Base-by-base conservation (phyloP, 2,329 filamentous ascomycete species). In the Xylariaceae sp. region DNA sequence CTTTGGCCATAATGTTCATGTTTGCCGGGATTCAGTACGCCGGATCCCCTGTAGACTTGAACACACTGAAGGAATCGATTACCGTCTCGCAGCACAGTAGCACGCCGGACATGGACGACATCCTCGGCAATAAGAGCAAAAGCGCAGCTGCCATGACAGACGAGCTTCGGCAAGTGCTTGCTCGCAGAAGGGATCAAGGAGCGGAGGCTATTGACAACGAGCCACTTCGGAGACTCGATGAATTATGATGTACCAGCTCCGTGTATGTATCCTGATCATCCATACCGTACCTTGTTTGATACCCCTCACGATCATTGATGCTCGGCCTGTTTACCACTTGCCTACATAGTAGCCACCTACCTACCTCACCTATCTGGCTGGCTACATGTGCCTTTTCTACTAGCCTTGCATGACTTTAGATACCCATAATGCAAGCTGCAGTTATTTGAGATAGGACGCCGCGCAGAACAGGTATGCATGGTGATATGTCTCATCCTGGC, bases 1-100 rank as follows among this genome's bases (percentile, higher is more conserved):
- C 71, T 5, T 71, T 85, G 33, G 57, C 80, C 2, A 51, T 81
- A 15, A 52, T 77, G 3, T 65, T 80, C 7, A 57, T 80, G 19
- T 65, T 75, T 32, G 54, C 70, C 6, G 63, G 66, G 6, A 64
- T 63, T 5, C 66, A 69, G 51, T 70, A 71, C 46, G 59, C 54
- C 7, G 50, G 59, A 31, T 57, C 60, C 32, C 47, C 56, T 11
- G 53, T 51, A 33, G 52, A 57, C 42, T 40, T 51, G 19, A 45
- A 51, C 6, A 39, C 38, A 22, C 43, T 55, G 18, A 30, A 53
- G 10, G 50, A 58, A 19, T 39, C 53, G 18, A 41, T 52, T 11
- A 45, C 49, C 12, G 48, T 42, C 15, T 50, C 43, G n/a, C 45
- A 31, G 27, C 33, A 52, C 14, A 53, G 47, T 31, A 42, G 42